Conservation (phyloP, 2,329 filamentous ascomycete species). For the Metarhizium anisopliae region DNA sequence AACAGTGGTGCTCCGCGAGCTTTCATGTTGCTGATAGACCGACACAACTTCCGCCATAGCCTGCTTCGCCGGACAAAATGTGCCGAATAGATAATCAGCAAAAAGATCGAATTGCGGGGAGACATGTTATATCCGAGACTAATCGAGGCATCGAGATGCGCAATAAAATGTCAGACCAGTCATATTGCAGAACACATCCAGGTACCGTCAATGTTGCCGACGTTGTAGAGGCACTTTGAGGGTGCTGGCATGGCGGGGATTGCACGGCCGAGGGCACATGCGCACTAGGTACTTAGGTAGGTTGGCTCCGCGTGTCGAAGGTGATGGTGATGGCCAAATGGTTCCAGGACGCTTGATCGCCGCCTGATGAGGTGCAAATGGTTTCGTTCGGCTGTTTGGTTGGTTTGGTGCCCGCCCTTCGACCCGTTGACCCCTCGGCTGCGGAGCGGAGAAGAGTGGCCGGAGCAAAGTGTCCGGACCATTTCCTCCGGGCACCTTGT, state of each 20-base stretch:
- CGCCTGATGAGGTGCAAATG: neutral
- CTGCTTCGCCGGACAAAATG: neutral
- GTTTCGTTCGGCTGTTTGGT: neutral
- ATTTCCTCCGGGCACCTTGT: neutral
- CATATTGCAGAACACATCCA: neutral
- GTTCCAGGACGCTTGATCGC: too few relatives aligned
- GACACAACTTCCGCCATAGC: neutral
- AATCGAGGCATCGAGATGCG: neutral
- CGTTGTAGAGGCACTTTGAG: too few relatives aligned
- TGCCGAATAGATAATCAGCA: neutral
- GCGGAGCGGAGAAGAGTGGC: neutral
- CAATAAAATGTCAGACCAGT: neutral
- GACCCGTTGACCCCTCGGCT: neutral
- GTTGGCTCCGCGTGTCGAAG: too few relatives aligned
- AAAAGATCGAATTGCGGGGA: too few relatives aligned
- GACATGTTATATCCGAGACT: neutral
- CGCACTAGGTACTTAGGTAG: too few relatives aligned
- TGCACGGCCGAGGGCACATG: too few relatives aligned
- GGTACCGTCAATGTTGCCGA: neutral
- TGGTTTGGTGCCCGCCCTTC: neutral
- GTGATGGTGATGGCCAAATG: too few relatives aligned
- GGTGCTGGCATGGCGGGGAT: too few relatives aligned
- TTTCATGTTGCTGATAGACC: neutral
- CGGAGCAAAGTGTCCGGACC: constrained; percentile 1
- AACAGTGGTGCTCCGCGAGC: too few relatives aligned